Base-by-base conservation (phyloP, 495 filamentous ascomycete species). In the Penicillium turbatum region DNA sequence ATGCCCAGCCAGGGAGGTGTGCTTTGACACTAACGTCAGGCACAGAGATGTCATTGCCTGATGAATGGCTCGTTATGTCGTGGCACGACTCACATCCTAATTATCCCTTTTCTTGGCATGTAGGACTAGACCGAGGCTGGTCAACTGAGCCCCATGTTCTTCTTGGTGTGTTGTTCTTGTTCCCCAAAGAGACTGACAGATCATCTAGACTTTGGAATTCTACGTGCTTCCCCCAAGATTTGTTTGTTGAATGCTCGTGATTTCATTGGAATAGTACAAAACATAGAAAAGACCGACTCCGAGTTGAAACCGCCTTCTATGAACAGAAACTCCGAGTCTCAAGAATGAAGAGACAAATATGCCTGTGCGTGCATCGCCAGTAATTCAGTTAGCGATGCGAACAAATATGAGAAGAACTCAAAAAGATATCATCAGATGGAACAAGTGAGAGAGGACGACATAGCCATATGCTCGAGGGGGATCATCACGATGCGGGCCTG, bases 371-470 rank as follows among this genome's bases (percentile, higher is more conserved):
- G 62, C 65, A 63, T 57, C 61, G 60, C 59, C 62, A 53, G 34
- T 45, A 58, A 55, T 63, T 49, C 48, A 66, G 66, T 71, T 65
- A 72, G 69, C 67, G 61, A 69, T 51, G 57, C 60, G 51, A 59
- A 60, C 62, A 60, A 44, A 44, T 4, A 44, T 41, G 30, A 45
- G 54, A 45, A 54, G 49, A 54, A 30, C 53, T 29, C 17, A 53
- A 40, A 42, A 15, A 53, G 48, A 55, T 53, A 53, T 37, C 36
- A 51, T 31, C 16, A 53, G 44, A 54, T 43, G 39, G 34, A 26
- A 49, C 34, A 49, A 58, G 19, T 36, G 49, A 38, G 39, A 54
- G 55, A 60, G 29, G 15, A n/a, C 44, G 40, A 48, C 43, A 45
- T 50, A 62, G 48, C 54, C 56, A 44, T 56, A 35, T 26, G 34